A percentile compares a stretch with the other conserved stretches of the same genome.
These are phyloP conservation scores for Collybia mongolica DNA, from an alignment of 768 basidiomycete genomes.

Conservation along the genomic window DNA sequence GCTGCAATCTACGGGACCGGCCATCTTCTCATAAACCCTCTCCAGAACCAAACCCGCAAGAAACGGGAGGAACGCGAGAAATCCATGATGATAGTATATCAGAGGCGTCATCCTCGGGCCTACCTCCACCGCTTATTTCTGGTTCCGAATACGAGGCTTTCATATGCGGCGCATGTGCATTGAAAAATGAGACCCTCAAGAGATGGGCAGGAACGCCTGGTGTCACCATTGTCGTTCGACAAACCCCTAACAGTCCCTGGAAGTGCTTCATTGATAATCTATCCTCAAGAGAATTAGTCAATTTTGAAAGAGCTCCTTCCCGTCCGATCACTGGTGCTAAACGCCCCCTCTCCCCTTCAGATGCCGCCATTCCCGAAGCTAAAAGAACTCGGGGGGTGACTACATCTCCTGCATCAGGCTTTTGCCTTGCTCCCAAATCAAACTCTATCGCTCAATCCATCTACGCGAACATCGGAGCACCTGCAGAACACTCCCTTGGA, in stretches of 20 bases:
- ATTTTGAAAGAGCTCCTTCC: slow-evolving; percentile 20
- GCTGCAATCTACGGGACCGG: slow-evolving; percentile 73
- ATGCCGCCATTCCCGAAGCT: slow-evolving; percentile 30
- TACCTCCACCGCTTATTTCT: slow-evolving; percentile 67
- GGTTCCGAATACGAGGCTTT: slow-evolving; percentile 74
- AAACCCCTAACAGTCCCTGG: slow-evolving; percentile 48
- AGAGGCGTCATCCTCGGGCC: slow-evolving; percentile 58
- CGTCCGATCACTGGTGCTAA: slow-evolving; percentile 37
- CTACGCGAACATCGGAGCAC: slow-evolving; percentile 25
- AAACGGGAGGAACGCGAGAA: slow-evolving; percentile 16
- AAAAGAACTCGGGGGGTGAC: slow-evolving; percentile 31
- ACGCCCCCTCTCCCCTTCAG: slow-evolving; percentile 45
- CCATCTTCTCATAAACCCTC: slow-evolving; percentile 49
- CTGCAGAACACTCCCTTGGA: slow-evolving; percentile 36
- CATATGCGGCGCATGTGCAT: slow-evolving; percentile 71
- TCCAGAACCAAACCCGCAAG: slow-evolving; percentile 22
- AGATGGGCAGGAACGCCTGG: slow-evolving; percentile 70
- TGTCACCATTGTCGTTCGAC: slow-evolving; percentile 64
- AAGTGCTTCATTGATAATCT: slow-evolving; percentile 37
- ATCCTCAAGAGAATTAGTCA: slow-evolving; percentile 25
- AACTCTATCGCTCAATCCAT: slow-evolving; percentile 47
- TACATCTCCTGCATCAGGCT: slow-evolving; percentile 10
- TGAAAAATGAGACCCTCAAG: slow-evolving; percentile 46
- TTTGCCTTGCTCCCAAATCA: slow-evolving; percentile 57
- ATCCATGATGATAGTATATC: slow-evolving; percentile 52